Evolutionary conservation across 164 flowering plant species (phyloP).

Genomic region (Warburgia ugandensis): DNA sequence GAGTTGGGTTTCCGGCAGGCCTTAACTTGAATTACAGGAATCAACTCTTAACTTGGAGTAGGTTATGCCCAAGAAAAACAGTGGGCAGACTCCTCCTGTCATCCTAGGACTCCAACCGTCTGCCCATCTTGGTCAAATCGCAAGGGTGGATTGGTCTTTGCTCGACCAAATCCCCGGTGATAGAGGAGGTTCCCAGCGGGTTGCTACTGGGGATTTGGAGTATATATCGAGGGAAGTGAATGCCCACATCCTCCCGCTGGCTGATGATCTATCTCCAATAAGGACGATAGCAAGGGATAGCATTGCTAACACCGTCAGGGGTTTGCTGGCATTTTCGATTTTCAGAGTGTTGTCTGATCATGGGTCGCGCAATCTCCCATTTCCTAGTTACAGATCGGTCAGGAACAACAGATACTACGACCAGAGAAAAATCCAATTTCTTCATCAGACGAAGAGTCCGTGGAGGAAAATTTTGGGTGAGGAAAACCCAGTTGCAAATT

Average conservation of each 20-base stretch:
- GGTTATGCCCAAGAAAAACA: conserved; percentile 15
- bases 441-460: too few species aligned
- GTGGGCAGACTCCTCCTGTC: conserved; percentile 29
- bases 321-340: too few species aligned
- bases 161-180: conserved; percentile 84
- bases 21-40: too few species aligned
- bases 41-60: too few species aligned
- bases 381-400: too few species aligned
- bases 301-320: conserved; percentile 88
- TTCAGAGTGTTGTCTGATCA: too few species aligned
- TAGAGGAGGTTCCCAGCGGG: conserved; percentile 81
- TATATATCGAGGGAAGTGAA: conserved; percentile 53
- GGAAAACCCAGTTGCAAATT: too few species aligned
- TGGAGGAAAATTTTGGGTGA: too few species aligned
- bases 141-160: conserved; percentile 72
- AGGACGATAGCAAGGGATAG: conserved; percentile 90
- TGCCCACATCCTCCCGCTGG: conserved; percentile 37
- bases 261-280: conserved; percentile 35
- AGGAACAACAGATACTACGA: too few species aligned
- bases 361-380: too few species aligned
- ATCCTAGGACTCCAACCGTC: conserved; percentile 79
- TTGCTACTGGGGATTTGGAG: conserved; percentile 62
- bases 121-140: conserved; percentile 83
- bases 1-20: too few species aligned
- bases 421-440: too few species aligned